phyloP scores from a whole-genome alignment of 345 rosid genomes.

The Rhizophora apiculata region DNA sequence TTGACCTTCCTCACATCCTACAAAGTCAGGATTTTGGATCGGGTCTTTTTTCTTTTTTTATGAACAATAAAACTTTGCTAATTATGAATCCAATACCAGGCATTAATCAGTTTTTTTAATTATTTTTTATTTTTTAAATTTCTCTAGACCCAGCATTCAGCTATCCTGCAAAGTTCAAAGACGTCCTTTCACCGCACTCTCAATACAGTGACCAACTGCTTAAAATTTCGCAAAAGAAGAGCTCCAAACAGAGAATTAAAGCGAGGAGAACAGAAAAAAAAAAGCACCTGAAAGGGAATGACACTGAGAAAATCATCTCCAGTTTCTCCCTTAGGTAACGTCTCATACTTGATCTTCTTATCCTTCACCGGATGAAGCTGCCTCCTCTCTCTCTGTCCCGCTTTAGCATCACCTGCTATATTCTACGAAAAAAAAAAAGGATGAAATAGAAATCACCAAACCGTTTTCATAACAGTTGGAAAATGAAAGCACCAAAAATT shows the following conservation, averaged over 20 bases:
- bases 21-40: too few species aligned
- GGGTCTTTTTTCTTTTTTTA: too few species aligned
- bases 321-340: constrained; percentile 37
- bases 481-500: too few species aligned
- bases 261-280: neutral
- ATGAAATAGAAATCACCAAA: neutral
- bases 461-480: neutral
- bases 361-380: constrained; percentile 30
- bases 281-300: constrained; percentile 56
- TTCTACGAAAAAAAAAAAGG: constrained; percentile 16
- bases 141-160: too few species aligned
- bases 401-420: neutral
- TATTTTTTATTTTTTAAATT: too few species aligned
- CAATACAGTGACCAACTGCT: neutral
- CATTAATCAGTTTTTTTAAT: too few species aligned
- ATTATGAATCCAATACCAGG: too few species aligned
- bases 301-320: constrained; percentile 46
- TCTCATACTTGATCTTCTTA: constrained; percentile 17
- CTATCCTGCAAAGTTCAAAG: too few species aligned
- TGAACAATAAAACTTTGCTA: too few species aligned
- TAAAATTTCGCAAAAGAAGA: constrained; percentile 1
- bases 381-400: constrained; percentile 20
- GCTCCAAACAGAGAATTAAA: neutral
- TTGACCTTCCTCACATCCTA: too few species aligned
- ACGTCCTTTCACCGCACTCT: too few species aligned